Conservation (phyloP, 23 red algal species). For the Gracilaria domingensis region DNA sequence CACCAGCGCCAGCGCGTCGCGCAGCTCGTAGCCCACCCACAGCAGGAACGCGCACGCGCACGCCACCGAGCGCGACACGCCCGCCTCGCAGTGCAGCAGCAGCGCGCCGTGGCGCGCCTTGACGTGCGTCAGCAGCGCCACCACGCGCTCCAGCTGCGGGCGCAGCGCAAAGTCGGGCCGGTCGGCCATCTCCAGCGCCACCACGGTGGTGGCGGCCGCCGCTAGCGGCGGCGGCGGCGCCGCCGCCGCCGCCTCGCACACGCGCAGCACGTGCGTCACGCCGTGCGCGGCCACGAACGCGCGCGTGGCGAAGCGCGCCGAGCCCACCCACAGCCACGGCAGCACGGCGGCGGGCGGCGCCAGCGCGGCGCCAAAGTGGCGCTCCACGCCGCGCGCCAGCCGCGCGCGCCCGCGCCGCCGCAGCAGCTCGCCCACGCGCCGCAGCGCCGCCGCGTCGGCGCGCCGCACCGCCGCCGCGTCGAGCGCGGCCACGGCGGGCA, state of each 20-base stretch:
- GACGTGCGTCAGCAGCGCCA: constrained; percentile 16
- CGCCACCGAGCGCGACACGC: background rate
- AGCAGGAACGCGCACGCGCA: background rate
- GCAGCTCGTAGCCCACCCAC: background rate
- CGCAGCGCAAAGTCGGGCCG: background rate
- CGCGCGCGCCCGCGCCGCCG: background rate
- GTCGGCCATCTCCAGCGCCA: background rate
- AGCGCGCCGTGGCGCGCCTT: constrained; percentile 3
- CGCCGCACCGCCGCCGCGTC: background rate
- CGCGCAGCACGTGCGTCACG: background rate
- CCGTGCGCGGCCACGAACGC: too few species aligned
- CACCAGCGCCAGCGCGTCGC: background rate
- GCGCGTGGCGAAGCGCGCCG: background rate
- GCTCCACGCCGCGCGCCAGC: background rate
- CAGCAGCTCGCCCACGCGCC: background rate
- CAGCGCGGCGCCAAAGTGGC: background rate
- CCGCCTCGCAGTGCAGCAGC: constrained; percentile 9
- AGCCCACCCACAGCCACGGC: background rate
- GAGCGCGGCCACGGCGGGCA: constrained; percentile 12
- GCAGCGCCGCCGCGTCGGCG: background rate
- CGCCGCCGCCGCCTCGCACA: background rate
- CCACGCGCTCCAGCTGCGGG: background rate
- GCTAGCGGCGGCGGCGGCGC: background rate
- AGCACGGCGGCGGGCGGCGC: constrained; percentile 5
- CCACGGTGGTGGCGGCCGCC: background rate